These are phyloP conservation scores for Solanum rostratum DNA, from an alignment of 257 asterid genomes.

Conservation along the genomic window DNA sequence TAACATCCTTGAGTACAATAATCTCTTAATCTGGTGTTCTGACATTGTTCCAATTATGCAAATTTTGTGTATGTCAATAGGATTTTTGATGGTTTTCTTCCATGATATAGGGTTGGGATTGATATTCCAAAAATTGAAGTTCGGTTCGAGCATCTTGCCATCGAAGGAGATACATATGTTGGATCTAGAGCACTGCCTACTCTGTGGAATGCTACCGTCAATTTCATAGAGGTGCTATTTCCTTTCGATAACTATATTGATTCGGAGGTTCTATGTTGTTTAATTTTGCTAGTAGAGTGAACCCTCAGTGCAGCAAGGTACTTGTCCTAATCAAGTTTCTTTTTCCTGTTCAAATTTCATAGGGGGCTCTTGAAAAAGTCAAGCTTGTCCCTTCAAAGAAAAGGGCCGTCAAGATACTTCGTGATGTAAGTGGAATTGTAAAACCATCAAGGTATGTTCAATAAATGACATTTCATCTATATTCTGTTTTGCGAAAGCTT, in stretches of 20 bases:
- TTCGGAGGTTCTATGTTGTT: not conserved
- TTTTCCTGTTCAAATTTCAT: not conserved
- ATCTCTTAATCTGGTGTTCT: not conserved
- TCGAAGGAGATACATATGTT: slow-evolving; percentile 69
- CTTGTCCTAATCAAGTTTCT: not conserved
- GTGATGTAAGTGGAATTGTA: slow-evolving; percentile 56
- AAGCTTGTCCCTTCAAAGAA: slow-evolving; percentile 76
- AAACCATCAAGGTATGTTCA: slow-evolving; percentile 76
- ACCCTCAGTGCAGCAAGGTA: not conserved
- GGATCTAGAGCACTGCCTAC: slow-evolving; percentile 96
- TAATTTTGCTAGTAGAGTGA: not conserved
- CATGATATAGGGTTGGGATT: slow-evolving; percentile 53
- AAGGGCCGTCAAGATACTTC: slow-evolving; percentile 61
- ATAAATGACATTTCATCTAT: not conserved
- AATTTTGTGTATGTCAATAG: not conserved
- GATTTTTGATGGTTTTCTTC: not conserved
- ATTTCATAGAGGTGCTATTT: slow-evolving; percentile 56
- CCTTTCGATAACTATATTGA: not conserved
- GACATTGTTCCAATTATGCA: not conserved
- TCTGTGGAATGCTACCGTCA: slow-evolving; percentile 54
- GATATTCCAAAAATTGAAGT: slow-evolving; percentile 81
- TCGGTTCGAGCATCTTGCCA: slow-evolving; percentile 55
- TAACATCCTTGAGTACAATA: not conserved
- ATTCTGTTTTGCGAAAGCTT: not conserved
- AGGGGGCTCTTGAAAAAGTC: slow-evolving; percentile 62